Evolutionary conservation across 768 basidiomycete genomes (phyloP), one percentile per base, ranked within the genome.

Genomic region (Termitomyces sp.): DNA sequence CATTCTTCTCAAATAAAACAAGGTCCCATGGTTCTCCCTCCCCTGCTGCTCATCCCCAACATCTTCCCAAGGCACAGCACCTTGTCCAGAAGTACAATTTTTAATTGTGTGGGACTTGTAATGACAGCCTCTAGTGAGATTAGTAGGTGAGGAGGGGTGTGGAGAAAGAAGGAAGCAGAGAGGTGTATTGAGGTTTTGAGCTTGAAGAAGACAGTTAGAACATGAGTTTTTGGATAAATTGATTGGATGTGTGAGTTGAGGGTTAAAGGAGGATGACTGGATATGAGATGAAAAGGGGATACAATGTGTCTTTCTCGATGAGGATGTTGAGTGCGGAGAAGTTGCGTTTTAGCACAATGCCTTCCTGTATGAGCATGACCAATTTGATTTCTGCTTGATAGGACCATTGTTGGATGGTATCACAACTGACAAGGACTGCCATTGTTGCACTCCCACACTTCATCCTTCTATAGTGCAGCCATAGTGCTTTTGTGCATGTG

Each of bases 401-500:
- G 28, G 32, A 7, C 51, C 45, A 55, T 61, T 55, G 42, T 68
- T 66, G 22, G 55, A 55, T 46, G 39, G 64, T 63, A 48, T 60
- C 8, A 8, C 59, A 24, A 44, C 50, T 48, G 42, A 36, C n/a
- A 63, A 24, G 42, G 58, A 48, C 57, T 65, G 36, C 57, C 52
- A 28, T 67, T 66, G 49, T 84, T 79, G 6, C 81, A 79, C 42
- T 79, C 78, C 86, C 86, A 88, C 38, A 75, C 78, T 36, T 87
- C 83, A 65, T 88, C 86, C 67, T 88, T 88, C 84, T 84, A 87
- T 40, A 82, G 77, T 13, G 80, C 85, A 35, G 83, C 79, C 38
- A 84, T 59, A 7, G 73, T 78, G 0, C 58, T 78, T 78, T 36
- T 74, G 75, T 12, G 58, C 57, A 57, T 85, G 82, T 1, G 76